Evolutionary conservation across 2,329 filamentous ascomycete species (phyloP), one percentile per base, ranked within the genome.

Genomic region (Nectriaceae sp.): DNA sequence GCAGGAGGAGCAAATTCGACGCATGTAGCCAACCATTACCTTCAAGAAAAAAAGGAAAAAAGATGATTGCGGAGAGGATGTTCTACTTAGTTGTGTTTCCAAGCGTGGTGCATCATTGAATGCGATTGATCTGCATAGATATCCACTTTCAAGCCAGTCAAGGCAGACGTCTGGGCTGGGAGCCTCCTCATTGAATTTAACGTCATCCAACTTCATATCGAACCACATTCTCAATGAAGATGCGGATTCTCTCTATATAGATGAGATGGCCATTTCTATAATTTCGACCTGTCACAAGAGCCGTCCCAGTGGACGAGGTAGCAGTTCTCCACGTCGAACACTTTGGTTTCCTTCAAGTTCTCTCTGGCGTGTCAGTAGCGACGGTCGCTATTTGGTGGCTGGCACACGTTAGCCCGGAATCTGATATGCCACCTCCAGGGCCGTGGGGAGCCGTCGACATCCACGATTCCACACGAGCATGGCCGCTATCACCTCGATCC

Each of bases 1-100:
- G 72, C 87, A 90, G 66, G 92, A 97, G 77, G 83, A 85, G 67
- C 79, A 88, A 66, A 96, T 97, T 64, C 86, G 90, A 60, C 85
- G 93, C 60, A 97, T 97, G 93, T 70, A 55, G 44, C 57, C 42
- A 49, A 13, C 20, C 13, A 48, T 24, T 40, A 44, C 39, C 35
- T 47, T 46, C 40, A 39, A 54, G 38, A 42, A 11, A 33, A 44
- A 36, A 21, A 35, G 38, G 29, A 42, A 47, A 46, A 47, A 40
- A 36, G 37, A 48, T 39, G 40, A 38, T 29, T 13, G 26, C 39
- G 40, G 41, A 40, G 15, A 38, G 16, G 26, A 47, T 39, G 40
- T 37, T 29, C 38, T 37, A n/a, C n/a, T 29, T 29, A 29, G 6
- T 29, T 29, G 24, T 29, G 33, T 6, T 36, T 15, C 16, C 8